Evolutionary conservation across 116 monocot genomes (phyloP), one percentile per base, ranked within the genome.

Genomic region (Posidonia oceanica): DNA sequence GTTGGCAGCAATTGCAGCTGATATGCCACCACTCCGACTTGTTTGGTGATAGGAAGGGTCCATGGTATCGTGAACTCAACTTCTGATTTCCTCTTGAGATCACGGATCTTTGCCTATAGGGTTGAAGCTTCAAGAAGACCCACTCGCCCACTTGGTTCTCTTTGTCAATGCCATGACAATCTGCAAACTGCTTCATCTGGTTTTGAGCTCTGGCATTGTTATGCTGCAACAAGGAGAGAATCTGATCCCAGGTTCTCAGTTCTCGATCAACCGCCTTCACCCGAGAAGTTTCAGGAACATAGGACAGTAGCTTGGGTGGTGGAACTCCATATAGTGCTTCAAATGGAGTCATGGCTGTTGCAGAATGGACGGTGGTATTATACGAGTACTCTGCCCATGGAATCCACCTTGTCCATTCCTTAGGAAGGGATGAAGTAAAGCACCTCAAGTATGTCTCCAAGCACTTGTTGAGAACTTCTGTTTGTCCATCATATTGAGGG

Each of bases 401-500:
- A 14, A 66, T 5, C 57, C 77, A 77, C 1, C 22, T 59, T 3
- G 16, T 4, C 64, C 77, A 77, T 4, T 14, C 14, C 13, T 10
- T 53, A 0, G 71, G 23, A 8, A 14, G 37, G 0, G 12, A 7
- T 8, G 7, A 36, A 1, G 23, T 17, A 10, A 75, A 61, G n/a
- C 36, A 69, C 2, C 63, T 2, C 1, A 76, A n/a, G 61, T 76
- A 65, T 0, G 10, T 39, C 42, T 70, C 65, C 4, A 76, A 40
- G 13, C 7, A 39, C 17, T 17, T 20, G n/a, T 76, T 76, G 21
- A 66, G 48, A 1, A 14, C 48, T 68, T 70, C 52, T 0, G 60
- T 68, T 21, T 81, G 72, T 12, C 80, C 73, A 73, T 78, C 73
- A 0, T 51, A 36, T 61, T 80, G 39, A 3, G 71, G 77, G 17